Conservation (phyloP, 1,284 basidiomycete species). For the Sporisorium reilianum region DNA sequence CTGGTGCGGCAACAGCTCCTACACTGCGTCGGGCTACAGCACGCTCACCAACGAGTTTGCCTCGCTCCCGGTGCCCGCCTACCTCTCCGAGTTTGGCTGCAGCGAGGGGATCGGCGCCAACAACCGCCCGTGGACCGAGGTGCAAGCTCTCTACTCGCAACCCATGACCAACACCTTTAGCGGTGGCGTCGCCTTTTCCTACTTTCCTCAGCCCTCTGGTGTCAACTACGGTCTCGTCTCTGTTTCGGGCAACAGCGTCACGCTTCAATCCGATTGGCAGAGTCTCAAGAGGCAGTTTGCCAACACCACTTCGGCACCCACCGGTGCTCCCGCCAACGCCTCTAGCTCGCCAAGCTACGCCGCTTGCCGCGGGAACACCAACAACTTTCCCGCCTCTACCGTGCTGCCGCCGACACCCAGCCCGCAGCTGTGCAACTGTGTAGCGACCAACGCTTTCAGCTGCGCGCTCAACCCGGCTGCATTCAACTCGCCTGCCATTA, state of each 20-base stretch:
- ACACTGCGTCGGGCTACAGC: constrained; percentile 73
- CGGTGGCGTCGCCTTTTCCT: constrained; percentile 84
- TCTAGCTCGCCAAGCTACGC: constrained; percentile 75
- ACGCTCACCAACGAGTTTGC: constrained; percentile 70
- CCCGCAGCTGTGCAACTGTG: constrained; percentile 80
- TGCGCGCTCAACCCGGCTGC: constrained; percentile 79
- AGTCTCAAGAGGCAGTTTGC: constrained; percentile 77
- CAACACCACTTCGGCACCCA: constrained; percentile 76
- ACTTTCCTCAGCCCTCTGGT: constrained; percentile 71
- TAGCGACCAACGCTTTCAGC: constrained; percentile 76
- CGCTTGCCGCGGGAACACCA: constrained; percentile 77
- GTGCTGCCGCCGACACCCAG: constrained; percentile 86
- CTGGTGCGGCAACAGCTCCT: constrained; percentile 82
- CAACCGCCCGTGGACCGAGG: constrained; percentile 84
- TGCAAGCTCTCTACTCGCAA: constrained; percentile 78
- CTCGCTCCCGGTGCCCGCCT: constrained; percentile 81
- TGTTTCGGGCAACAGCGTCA: constrained; percentile 77
- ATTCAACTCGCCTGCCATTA: constrained; percentile 76
- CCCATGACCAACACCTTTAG: constrained; percentile 84
- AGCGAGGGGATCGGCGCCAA: constrained; percentile 74
- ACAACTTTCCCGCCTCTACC: constrained; percentile 76
- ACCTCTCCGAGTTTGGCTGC: constrained; percentile 88
- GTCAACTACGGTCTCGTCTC: constrained; percentile 87
- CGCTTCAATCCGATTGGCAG: constrained; percentile 77
- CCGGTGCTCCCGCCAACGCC: constrained; percentile 74